A percentile compares a stretch with the other conserved stretches of the same genome.
Evolutionary conservation across 805 yeast genomes (phyloP).

Genomic region (Nakazawaea populi): DNA sequence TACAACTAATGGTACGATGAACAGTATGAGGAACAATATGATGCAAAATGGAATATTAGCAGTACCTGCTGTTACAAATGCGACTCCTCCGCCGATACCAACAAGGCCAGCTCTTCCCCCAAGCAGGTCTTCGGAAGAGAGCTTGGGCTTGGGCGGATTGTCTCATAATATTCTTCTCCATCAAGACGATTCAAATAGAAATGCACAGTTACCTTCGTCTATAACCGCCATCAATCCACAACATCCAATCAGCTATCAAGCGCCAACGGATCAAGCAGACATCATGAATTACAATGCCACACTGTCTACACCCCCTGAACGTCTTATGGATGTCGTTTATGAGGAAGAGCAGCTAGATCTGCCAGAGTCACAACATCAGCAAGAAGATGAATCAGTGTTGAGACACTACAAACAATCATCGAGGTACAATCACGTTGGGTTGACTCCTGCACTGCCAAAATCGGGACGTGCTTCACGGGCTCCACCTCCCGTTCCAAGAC

Average conservation of each 20-base stretch:
- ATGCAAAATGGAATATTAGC: background rate
- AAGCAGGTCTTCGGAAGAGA: slow-evolving; percentile 8
- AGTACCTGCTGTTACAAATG: background rate
- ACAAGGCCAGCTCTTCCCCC: slow-evolving; percentile 3
- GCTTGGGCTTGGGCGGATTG: slow-evolving; percentile 8
- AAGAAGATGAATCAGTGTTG: background rate
- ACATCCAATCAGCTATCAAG: background rate
- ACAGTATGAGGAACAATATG: background rate
- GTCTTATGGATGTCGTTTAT: slow-evolving; percentile 10
- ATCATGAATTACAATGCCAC: slow-evolving; percentile 9
- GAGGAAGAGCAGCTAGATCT: slow-evolving; percentile 5
- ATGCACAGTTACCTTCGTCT: background rate
- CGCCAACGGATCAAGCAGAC: slow-evolving; percentile 3
- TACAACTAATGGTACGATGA: background rate
- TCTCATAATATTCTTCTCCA: slow-evolving; percentile 4
- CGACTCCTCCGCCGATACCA: background rate
- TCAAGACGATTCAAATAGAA: background rate
- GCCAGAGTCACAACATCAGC: background rate
- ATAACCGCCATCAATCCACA: background rate
- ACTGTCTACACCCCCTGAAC: background rate
- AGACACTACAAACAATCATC: slow-evolving; percentile 5
- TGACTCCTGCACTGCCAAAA: background rate
- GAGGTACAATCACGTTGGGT: slow-evolving; percentile 7
- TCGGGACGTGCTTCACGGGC: too few species aligned
- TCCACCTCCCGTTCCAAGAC: slow-evolving; percentile 9